These are phyloP conservation scores for Aureobasidium sp. DNA, from an alignment of 2,329 filamentous ascomycete species.

Conservation along the genomic window DNA sequence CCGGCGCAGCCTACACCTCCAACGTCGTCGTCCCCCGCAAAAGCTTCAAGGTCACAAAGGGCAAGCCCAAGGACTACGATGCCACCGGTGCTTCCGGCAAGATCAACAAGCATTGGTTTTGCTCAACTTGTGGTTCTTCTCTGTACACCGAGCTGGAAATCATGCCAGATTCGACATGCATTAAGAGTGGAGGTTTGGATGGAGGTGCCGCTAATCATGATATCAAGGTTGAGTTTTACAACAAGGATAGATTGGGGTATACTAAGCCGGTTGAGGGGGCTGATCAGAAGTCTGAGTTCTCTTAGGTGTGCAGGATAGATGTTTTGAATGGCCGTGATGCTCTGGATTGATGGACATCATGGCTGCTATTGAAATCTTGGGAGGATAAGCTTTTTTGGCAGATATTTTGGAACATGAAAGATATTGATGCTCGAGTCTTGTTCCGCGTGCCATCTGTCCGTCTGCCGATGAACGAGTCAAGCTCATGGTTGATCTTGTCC, in stretches of 20 bases:
- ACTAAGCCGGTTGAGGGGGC: slow-evolving; percentile 35
- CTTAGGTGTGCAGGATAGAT: neutral
- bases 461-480: no score
- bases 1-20: slow-evolving; percentile 47
- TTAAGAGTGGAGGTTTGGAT: slow-evolving; percentile 47
- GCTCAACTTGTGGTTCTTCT: slow-evolving; percentile 43
- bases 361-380: no score
- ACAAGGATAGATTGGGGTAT: slow-evolving; percentile 41
- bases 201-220: slow-evolving; percentile 37
- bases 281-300: slow-evolving; percentile 37
- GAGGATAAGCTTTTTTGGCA: no score
- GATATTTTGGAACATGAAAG: no score
- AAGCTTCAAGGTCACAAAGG: slow-evolving; percentile 43
- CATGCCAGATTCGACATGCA: slow-evolving; percentile 41
- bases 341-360: no score
- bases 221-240: slow-evolving; percentile 46
- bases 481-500: no score
- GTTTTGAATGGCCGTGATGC: no score
- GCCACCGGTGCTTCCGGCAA: slow-evolving; percentile 42
- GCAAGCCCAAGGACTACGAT: slow-evolving; percentile 41
- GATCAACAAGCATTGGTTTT: slow-evolving; percentile 50
- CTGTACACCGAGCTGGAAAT: slow-evolving; percentile 46
- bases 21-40: slow-evolving; percentile 43
- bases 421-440: no score
- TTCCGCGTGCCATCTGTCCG: no score